Percentiles rank a stretch among this genome's conserved stretches.
These are phyloP conservation scores for Cystobasidium sp. DNA, from an alignment of 1,284 basidiomycete genomes.

Conservation along the genomic window DNA sequence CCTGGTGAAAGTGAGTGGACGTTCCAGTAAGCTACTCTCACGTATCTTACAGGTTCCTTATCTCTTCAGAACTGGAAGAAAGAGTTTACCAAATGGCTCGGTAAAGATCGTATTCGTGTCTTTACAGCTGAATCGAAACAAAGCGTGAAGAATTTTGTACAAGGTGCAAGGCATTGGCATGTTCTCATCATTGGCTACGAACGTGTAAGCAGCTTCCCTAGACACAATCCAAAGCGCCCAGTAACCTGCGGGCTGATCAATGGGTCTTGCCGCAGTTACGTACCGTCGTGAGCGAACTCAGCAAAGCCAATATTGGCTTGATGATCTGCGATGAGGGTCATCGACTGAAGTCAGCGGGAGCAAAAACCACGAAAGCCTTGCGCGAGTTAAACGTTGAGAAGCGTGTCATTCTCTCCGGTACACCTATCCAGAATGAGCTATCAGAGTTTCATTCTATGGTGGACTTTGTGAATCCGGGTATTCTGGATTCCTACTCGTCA, in stretches of 20 bases:
- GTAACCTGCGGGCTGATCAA: not conserved
- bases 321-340: slow-evolving; percentile 98
- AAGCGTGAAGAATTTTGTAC: slow-evolving; percentile 10
- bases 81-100: slow-evolving; percentile 94
- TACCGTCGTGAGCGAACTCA: slow-evolving; percentile 56
- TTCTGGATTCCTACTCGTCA: slow-evolving; percentile 63
- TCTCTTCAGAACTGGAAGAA: slow-evolving; percentile 86
- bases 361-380: slow-evolving; percentile 84
- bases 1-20: slow-evolving; percentile 69
- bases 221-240: not conserved
- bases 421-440: slow-evolving; percentile 92
- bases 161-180: slow-evolving; percentile 64
- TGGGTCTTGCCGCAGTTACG: slow-evolving; percentile 44
- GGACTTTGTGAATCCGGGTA: slow-evolving; percentile 87
- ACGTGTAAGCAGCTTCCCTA: slow-evolving; percentile 64
- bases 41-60: not conserved
- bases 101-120: slow-evolving; percentile 60
- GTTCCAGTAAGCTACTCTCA: not conserved
- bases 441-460: slow-evolving; percentile 97
- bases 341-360: slow-evolving; percentile 86
- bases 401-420: slow-evolving; percentile 81
- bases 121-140: slow-evolving; percentile 21
- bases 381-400: slow-evolving; percentile 59
- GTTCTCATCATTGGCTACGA: slow-evolving; percentile 97
- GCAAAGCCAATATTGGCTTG: slow-evolving; percentile 79